Conservation (phyloP, 1,139 yeast species). For the Diutina catenulata region DNA sequence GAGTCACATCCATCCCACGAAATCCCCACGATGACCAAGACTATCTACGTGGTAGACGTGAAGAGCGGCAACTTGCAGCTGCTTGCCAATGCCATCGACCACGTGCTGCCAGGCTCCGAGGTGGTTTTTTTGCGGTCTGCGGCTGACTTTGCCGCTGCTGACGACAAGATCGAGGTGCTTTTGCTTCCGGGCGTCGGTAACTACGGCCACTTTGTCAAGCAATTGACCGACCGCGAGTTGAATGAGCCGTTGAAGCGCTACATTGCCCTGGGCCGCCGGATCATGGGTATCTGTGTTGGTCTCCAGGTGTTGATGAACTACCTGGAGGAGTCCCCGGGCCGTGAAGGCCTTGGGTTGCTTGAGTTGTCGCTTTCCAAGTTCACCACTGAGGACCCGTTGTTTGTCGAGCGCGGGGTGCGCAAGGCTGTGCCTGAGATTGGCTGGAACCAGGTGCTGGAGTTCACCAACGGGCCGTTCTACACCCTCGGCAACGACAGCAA, state of each 20-base stretch:
- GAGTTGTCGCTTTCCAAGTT: constrained; percentile 49
- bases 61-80: constrained; percentile 92
- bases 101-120: constrained; percentile 46
- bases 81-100: constrained; percentile 71
- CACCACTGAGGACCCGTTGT: constrained; percentile 28
- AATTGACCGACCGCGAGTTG: constrained; percentile 50
- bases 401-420: constrained; percentile 11
- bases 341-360: constrained; percentile 43
- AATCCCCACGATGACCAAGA: too few relatives aligned
- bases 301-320: constrained; percentile 68
- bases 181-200: constrained; percentile 94
- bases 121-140: constrained; percentile 38
- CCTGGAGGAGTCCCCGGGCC: constrained; percentile 62
- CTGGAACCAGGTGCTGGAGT: constrained; percentile 51
- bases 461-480: constrained; percentile 28
- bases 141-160: constrained; percentile 20
- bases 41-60: constrained; percentile 73
- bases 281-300: constrained; percentile 97
- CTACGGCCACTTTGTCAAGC: constrained; percentile 82
- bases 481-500: constrained; percentile 55
- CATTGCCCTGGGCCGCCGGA: constrained; percentile 60
- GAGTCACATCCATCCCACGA: too few relatives aligned
- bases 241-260: constrained; percentile 54
- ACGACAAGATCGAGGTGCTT: constrained; percentile 39
- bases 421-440: constrained; percentile 96